A percentile compares a stretch with the other conserved stretches of the same genome.
Evolutionary conservation across 169 alveolate species (phyloP).

Genomic region (Eimeria maxima): DNA sequence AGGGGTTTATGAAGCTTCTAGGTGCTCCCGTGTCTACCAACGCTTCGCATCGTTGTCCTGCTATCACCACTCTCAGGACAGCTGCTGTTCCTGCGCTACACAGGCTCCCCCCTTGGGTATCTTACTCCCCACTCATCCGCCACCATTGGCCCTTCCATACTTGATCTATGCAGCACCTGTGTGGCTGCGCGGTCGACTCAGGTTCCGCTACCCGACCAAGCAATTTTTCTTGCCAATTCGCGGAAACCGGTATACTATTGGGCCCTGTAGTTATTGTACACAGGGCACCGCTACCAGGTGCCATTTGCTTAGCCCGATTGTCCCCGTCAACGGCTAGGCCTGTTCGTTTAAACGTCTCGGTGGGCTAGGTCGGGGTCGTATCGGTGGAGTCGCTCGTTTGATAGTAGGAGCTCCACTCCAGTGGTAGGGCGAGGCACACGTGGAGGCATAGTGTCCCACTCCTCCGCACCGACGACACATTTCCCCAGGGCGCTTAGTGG

Average conservation of each 20-base stretch:
- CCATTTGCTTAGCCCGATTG: background rate
- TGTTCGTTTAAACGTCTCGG: background rate
- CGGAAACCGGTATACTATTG: background rate
- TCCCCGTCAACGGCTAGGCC: background rate
- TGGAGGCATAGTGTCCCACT: background rate
- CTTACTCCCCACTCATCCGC: background rate
- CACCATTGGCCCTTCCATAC: background rate
- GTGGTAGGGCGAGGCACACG: background rate
- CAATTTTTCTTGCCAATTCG: background rate
- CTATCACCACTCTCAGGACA: background rate
- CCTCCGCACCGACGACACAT: background rate
- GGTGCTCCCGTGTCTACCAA: slow-evolving; percentile 1
- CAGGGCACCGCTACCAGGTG: background rate
- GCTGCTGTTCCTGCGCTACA: background rate
- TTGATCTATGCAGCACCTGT: background rate
- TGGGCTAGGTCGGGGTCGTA: background rate
- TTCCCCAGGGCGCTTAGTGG: background rate
- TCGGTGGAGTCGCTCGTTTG: no score
- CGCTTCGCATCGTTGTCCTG: background rate
- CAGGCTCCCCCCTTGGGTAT: background rate
- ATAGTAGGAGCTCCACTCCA: no score
- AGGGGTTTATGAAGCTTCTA: background rate
- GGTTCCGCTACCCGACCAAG: background rate
- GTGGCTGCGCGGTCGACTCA: background rate
- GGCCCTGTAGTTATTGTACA: slow-evolving; percentile 5